phyloP scores from a whole-genome alignment of 2,329 filamentous ascomycete species.

The Aureobasidium musti region DNA sequence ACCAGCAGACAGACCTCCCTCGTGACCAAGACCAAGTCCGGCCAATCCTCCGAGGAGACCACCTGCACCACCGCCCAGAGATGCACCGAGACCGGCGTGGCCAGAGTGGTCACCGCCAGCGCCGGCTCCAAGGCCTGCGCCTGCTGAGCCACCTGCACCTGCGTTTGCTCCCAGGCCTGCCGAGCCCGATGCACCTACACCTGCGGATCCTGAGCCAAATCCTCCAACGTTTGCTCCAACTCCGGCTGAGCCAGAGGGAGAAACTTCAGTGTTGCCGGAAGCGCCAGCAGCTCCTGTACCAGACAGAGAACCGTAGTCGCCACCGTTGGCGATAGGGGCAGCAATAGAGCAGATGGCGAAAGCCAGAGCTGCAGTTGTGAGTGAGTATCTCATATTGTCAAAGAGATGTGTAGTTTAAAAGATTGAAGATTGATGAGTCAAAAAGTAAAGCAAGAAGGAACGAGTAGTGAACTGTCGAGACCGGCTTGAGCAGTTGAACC shows the following conservation, averaged over 20 bases:
- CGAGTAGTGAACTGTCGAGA: conserved; percentile 25
- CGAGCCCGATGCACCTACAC: not conserved
- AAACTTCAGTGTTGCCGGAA: conserved; percentile 9
- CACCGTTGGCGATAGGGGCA: conserved; percentile 29
- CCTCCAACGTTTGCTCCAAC: not conserved
- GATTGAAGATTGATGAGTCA: conserved; percentile 1
- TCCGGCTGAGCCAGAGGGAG: conserved; percentile 14
- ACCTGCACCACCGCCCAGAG: not conserved
- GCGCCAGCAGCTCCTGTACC: conserved; percentile 16
- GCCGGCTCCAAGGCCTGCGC: not conserved
- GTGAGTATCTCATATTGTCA: conserved; percentile 39
- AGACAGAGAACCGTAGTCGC: conserved; percentile 19
- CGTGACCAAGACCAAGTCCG: not conserved
- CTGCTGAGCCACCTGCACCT: not conserved
- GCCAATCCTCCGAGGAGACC: not conserved
- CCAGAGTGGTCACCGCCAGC: not conserved
- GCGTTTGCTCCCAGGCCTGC: not conserved
- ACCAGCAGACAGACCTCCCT: not conserved
- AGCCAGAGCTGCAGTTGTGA: conserved; percentile 38
- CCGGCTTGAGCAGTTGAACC: conserved; percentile 24
- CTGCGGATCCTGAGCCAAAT: not conserved
- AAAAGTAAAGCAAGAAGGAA: not conserved
- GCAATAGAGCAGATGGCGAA: conserved; percentile 36
- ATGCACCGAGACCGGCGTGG: conserved; percentile 1
- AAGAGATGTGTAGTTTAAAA: not conserved